A percentile compares a stretch with the other conserved stretches of the same genome.
Conservation (phyloP, 2,329 filamentous ascomycete species). For the Lachnellula suecica region DNA sequence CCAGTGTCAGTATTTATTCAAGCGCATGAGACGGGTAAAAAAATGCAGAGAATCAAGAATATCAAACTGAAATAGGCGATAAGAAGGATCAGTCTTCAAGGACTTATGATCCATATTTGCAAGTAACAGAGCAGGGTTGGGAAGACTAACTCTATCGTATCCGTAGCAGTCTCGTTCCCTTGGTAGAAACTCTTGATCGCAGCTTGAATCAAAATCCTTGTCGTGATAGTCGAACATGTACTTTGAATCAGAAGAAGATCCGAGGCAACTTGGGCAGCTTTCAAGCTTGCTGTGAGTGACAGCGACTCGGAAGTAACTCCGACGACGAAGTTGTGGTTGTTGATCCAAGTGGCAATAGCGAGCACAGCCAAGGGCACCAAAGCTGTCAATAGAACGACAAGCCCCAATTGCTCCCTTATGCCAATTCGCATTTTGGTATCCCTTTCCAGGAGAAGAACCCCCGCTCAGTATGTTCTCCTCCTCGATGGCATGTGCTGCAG, state of each 20-base stretch:
- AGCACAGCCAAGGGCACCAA: slow-evolving; percentile 75
- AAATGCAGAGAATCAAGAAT: too few species aligned
- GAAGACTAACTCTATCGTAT: slow-evolving; percentile 54
- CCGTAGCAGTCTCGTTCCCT: slow-evolving; percentile 52
- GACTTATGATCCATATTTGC: background rate
- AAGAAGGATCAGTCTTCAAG: background rate
- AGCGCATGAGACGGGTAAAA: too few species aligned
- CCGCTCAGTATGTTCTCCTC: background rate
- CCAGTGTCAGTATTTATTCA: background rate
- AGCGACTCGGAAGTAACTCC: slow-evolving; percentile 60
- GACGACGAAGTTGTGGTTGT: slow-evolving; percentile 61
- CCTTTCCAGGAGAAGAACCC: slow-evolving; percentile 46
- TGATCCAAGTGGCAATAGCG: slow-evolving; percentile 69
- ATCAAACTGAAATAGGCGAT: too few species aligned
- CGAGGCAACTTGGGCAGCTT: slow-evolving; percentile 77
- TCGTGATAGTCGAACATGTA: slow-evolving; percentile 69
- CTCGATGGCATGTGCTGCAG: background rate
- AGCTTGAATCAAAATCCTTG: slow-evolving; percentile 59
- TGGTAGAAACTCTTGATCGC: slow-evolving; percentile 51
- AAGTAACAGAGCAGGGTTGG: too few species aligned
- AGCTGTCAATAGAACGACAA: slow-evolving; percentile 74
- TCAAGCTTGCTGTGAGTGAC: slow-evolving; percentile 78
- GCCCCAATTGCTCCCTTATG: slow-evolving; percentile 82
- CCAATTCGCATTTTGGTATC: slow-evolving; percentile 69
- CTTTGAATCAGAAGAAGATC: slow-evolving; percentile 79